Conservation (phyloP, 441 rosid genomes). For the Adansonia madagascariensis region DNA sequence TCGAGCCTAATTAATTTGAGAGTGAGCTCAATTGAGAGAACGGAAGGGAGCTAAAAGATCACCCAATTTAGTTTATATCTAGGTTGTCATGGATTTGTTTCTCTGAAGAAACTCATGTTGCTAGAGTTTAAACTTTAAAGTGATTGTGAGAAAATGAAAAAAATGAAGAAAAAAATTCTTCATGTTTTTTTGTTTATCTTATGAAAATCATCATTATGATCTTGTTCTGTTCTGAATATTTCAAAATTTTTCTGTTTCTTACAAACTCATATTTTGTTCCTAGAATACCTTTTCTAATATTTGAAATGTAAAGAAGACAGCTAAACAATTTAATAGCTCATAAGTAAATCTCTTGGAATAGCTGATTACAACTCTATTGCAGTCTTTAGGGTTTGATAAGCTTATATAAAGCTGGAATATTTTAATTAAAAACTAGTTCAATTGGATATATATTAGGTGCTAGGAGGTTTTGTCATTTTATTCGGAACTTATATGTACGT, state of each 20-base stretch:
- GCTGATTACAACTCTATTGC: neutral
- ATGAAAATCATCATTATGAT: neutral
- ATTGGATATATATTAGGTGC: neutral
- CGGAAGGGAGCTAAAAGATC: neutral
- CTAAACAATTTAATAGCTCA: neutral
- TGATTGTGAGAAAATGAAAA: neutral
- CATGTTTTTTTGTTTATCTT: constrained; percentile 4
- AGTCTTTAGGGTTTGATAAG: neutral
- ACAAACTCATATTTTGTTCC: neutral
- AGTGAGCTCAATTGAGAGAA: constrained; percentile 5
- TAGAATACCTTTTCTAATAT: neutral
- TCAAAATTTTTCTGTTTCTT: neutral
- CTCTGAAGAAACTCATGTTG: neutral
- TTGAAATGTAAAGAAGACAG: neutral
- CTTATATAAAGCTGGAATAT: neutral
- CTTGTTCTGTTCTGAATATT: neutral
- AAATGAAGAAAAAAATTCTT: neutral
- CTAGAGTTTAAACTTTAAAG: neutral
- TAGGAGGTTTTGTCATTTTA: neutral
- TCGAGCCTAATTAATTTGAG: neutral
- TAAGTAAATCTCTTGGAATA: neutral
- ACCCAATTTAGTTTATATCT: neutral
- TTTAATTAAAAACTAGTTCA: neutral
- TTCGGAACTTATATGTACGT: constrained; percentile 13
- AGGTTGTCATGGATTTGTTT: neutral